Percentiles rank a stretch among this genome's conserved stretches.
Evolutionary conservation across 202 grass and related monocot species (phyloP).

Genomic region (Sporobolus alterniflorus): DNA sequence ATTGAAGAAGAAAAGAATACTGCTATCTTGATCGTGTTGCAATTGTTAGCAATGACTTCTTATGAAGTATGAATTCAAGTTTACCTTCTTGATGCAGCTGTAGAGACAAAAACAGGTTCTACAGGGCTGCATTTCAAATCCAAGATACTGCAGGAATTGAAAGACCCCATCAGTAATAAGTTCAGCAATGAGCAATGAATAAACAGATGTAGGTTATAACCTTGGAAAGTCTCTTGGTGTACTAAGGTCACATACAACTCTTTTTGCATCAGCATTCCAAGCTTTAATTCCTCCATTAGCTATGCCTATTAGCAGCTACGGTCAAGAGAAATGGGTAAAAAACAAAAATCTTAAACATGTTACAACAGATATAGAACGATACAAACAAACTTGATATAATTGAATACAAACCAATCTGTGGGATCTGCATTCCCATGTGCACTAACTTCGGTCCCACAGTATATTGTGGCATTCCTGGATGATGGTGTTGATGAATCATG

Average conservation of each 20-base stretch:
- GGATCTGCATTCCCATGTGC: slow-evolving; percentile 99
- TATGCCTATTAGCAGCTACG: slow-evolving; percentile 97
- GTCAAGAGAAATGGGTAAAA: slow-evolving; percentile 80
- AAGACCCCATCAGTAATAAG: slow-evolving; percentile 43
- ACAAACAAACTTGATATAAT: neutral
- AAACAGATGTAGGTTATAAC: slow-evolving; percentile 48
- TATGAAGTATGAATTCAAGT: slow-evolving; percentile 24
- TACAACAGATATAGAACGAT: slow-evolving; percentile 33
- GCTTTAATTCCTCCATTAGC: slow-evolving; percentile 98
- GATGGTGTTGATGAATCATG: slow-evolving; percentile 91
- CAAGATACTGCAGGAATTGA: slow-evolving; percentile 69
- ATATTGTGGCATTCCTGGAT: slow-evolving; percentile 98
- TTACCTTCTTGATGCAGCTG: slow-evolving; percentile 92
- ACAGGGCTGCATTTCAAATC: slow-evolving; percentile 97
- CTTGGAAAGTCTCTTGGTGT: slow-evolving; percentile 91
- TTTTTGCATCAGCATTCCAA: slow-evolving; percentile 99
- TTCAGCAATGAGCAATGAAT: slow-evolving; percentile 13
- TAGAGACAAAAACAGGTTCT: slow-evolving; percentile 93
- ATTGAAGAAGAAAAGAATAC: neutral
- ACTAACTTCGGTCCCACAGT: slow-evolving; percentile 91
- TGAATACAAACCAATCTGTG: slow-evolving; percentile 66
- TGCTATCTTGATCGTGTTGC: neutral
- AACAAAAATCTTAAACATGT: slow-evolving; percentile 41
- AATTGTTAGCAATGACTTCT: slow-evolving; percentile 25
- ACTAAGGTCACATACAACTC: slow-evolving; percentile 92